phyloP scores from a whole-genome alignment of 768 basidiomycete species.

The Serendipita sp. region DNA sequence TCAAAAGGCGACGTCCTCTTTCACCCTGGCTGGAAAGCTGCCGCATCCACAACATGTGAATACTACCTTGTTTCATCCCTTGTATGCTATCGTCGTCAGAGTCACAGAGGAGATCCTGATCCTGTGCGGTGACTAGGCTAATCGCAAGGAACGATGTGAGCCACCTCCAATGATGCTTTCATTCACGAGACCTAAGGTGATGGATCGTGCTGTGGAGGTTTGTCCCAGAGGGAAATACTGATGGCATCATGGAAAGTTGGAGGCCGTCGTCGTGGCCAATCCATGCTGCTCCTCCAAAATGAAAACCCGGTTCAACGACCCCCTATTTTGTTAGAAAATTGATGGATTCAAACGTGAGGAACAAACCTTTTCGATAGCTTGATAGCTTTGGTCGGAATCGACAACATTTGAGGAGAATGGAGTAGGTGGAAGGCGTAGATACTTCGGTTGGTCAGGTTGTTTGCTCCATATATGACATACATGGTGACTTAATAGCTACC shows the following conservation, averaged over 20 bases:
- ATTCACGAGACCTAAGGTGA: no score
- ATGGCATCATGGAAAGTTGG: background rate
- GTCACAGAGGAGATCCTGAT: no score
- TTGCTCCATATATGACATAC: no score
- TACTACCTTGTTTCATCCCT: no score
- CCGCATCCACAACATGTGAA: constrained; percentile 9
- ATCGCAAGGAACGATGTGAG: constrained; percentile 13
- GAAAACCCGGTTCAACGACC: background rate
- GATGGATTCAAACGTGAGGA: background rate
- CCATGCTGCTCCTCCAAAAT: no score
- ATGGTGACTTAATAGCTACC: no score
- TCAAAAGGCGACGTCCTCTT: constrained; percentile 14
- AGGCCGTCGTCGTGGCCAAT: background rate
- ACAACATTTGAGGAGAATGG: constrained; percentile 6
- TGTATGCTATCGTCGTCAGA: no score
- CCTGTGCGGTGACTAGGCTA: background rate
- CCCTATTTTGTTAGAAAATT: constrained; percentile 1
- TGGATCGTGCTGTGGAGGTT: background rate
- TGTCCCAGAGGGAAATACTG: background rate
- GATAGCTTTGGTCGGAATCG: constrained; percentile 2
- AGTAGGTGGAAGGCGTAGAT: constrained; percentile 8
- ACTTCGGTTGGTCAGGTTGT: background rate
- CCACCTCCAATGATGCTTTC: no score
- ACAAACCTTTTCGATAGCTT: constrained; percentile 7
- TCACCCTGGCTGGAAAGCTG: constrained; percentile 11